Percentiles rank a stretch among this genome's conserved stretches.
phyloP scores from a whole-genome alignment of 1,139 yeast genomes.

The Maudiozyma humilis region DNA sequence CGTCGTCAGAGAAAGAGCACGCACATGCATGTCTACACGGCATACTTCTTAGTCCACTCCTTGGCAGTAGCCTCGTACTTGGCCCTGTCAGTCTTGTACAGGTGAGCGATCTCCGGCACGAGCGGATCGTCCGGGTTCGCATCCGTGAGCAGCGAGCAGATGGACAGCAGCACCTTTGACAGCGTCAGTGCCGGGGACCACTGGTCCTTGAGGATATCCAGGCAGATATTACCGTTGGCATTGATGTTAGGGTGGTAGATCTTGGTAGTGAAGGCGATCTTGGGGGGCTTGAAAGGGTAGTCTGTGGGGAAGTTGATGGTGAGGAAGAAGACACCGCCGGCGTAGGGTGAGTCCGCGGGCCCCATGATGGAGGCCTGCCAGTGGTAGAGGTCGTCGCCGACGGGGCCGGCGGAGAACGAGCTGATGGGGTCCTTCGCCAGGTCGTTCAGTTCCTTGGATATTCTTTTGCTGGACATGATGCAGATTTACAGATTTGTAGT shows the following conservation, averaged over 20 bases:
- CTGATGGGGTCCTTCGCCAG: constrained; percentile 99
- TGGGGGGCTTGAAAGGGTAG: constrained; percentile 91
- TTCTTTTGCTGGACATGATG: constrained; percentile 82
- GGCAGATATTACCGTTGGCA: constrained; percentile 61
- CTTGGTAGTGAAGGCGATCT: constrained; percentile 81
- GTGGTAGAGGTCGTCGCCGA: constrained; percentile 90
- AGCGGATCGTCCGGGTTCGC: constrained; percentile 99
- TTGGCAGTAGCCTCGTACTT: constrained; percentile 95
- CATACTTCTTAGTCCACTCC: constrained; percentile 98
- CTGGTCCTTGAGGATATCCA: constrained; percentile 43
- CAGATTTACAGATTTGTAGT: neutral
- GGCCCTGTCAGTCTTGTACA: constrained; percentile 88
- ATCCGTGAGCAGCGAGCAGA: constrained; percentile 86
- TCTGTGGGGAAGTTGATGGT: constrained; percentile 92
- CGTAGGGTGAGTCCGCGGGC: constrained; percentile 87
- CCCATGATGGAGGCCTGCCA: constrained; percentile 98
- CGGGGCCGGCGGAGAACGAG: constrained; percentile 98
- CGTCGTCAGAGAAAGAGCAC: neutral
- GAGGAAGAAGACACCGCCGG: constrained; percentile 87
- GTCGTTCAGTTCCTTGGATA: constrained; percentile 89
- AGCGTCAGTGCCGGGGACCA: constrained; percentile 74
- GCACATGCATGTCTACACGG: constrained; percentile 45
- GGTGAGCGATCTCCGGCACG: constrained; percentile 96
- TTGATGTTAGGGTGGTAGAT: constrained; percentile 89
- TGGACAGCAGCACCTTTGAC: constrained; percentile 79